phyloP scores from a whole-genome alignment of 495 filamentous ascomycete species.

The Amniculicola lignicola region DNA sequence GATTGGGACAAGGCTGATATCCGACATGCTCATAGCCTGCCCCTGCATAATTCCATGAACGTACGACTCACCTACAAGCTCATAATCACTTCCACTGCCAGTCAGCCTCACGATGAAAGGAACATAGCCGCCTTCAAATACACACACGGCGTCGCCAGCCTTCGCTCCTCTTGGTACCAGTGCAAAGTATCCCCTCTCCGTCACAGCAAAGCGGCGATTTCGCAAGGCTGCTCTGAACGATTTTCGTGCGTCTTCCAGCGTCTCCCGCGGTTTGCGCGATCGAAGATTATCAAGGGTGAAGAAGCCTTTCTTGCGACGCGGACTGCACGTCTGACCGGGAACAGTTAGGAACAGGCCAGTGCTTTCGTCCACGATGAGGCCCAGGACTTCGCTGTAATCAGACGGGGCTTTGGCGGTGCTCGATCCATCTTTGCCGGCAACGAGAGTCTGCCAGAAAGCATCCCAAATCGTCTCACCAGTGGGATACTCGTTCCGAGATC shows the following conservation, averaged over 20 bases:
- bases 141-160: neutral
- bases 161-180: neutral
- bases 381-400: slow-evolving; percentile 7
- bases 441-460: slow-evolving; percentile 12
- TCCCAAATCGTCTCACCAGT: neutral
- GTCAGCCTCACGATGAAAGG: neutral
- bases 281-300: slow-evolving; percentile 5
- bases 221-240: neutral
- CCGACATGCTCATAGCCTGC: too few relatives aligned
- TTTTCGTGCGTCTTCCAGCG: neutral
- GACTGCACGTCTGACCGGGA: slow-evolving; percentile 1
- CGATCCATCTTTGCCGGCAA: neutral
- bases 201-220: slow-evolving; percentile 10
- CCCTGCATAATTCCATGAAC: slow-evolving; percentile 15
- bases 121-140: neutral
- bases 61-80: slow-evolving; percentile 2
- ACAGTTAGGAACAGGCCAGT: neutral
- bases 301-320: slow-evolving; percentile 7
- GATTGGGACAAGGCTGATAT: too few relatives aligned
- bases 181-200: neutral
- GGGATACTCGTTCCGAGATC: neutral
- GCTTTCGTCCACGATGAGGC: slow-evolving; percentile 3
- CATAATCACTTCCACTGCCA: neutral
- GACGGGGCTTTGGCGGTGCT: neutral
- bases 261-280: neutral